Evolutionary conservation across 768 basidiomycete species (phyloP).

Genomic region (Infundibulicybe gibba): DNA sequence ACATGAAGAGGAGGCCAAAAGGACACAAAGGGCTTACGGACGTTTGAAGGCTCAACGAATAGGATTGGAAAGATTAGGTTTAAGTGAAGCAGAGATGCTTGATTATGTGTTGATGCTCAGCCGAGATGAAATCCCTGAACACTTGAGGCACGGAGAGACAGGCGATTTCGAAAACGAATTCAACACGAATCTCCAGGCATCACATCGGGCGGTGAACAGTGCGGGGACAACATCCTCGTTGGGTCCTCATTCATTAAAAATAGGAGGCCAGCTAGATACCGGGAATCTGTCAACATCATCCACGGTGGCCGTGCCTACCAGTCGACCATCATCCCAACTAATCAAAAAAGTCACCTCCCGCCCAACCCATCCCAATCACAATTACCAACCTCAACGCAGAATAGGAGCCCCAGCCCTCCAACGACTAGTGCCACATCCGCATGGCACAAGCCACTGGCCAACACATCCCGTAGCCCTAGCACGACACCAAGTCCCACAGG

Average conservation of each 20-base stretch:
- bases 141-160: constrained; percentile 29
- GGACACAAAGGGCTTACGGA: constrained; percentile 31
- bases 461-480: too few species aligned
- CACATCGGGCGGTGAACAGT: constrained; percentile 15
- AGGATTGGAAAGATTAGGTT: constrained; percentile 58
- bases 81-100: constrained; percentile 71
- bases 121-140: constrained; percentile 57
- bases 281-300: too few species aligned
- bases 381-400: constrained; percentile 1
- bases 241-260: constrained; percentile 2
- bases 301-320: too few species aligned
- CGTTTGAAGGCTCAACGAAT: constrained; percentile 56
- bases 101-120: constrained; percentile 85
- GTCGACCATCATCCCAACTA: too few species aligned
- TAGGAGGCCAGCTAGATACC: too few species aligned
- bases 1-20: constrained; percentile 46
- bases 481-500: too few species aligned
- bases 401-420: constrained; percentile 5
- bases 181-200: constrained; percentile 29
- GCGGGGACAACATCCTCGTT: constrained; percentile 2
- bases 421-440: constrained; percentile 10
- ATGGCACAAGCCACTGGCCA: neutral
- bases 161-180: constrained; percentile 58
- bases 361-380: neutral
- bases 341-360: too few species aligned